Percentiles rank a stretch among this genome's conserved stretches.
phyloP scores from a whole-genome alignment of 2,329 filamentous ascomycete species.

The Periconia macrospinosa region DNA sequence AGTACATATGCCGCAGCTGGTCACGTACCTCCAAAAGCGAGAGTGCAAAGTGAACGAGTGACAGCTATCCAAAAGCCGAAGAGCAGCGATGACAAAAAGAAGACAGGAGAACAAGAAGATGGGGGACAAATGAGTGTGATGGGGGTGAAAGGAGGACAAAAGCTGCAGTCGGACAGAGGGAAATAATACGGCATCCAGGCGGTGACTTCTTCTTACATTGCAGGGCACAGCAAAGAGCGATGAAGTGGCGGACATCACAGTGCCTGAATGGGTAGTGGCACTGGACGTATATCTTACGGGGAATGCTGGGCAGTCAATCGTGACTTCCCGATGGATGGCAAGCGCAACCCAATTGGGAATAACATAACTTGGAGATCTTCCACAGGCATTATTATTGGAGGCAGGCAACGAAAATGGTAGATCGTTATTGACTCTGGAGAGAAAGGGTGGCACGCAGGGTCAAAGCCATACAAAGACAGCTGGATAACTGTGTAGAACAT shows the following conservation, averaged over 20 bases:
- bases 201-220: slow-evolving; percentile 21
- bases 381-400: no score
- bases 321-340: neutral
- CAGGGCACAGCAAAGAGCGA: slow-evolving; percentile 10
- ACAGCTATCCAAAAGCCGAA: slow-evolving; percentile 44
- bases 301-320: neutral
- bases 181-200: slow-evolving; percentile 26
- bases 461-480: no score
- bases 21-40: slow-evolving; percentile 34
- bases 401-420: no score
- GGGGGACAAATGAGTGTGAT: slow-evolving; percentile 44
- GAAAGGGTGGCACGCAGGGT: no score
- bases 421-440: no score
- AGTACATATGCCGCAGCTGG: neutral
- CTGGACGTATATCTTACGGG: neutral
- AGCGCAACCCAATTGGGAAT: neutral
- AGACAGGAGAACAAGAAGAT: slow-evolving; percentile 39
- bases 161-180: slow-evolving; percentile 6
- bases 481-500: no score
- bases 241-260: neutral
- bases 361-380: neutral
- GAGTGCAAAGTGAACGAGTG: slow-evolving; percentile 31
- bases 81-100: slow-evolving; percentile 41
- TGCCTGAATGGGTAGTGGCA: slow-evolving; percentile 1
- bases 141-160: slow-evolving; percentile 12